A percentile compares a stretch with the other conserved stretches of the same genome.
Evolutionary conservation across 257 asterid genomes (phyloP).

Genomic region (Avicennia marina): DNA sequence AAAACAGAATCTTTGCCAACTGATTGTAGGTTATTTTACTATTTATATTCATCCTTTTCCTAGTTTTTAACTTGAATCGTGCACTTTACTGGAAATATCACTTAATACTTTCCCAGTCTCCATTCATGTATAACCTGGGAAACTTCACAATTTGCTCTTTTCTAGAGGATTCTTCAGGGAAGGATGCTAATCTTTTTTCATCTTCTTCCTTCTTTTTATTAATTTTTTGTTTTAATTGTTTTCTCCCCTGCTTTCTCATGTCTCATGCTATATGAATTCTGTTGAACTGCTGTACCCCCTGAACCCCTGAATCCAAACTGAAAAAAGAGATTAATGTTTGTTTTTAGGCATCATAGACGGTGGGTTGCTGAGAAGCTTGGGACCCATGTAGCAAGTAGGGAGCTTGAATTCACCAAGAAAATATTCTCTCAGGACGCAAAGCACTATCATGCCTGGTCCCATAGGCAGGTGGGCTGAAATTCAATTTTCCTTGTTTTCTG

Average conservation of each 20-base stretch:
- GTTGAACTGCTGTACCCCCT: not conserved
- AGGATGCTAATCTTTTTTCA: not conserved
- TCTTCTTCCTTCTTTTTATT: not conserved
- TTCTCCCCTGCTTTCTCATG: not conserved
- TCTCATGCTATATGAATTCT: not conserved
- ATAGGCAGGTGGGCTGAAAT: conserved; percentile 68
- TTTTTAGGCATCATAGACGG: conserved; percentile 89
- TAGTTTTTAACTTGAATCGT: not conserved
- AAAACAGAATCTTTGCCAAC: not conserved
- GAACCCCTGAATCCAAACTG: not conserved
- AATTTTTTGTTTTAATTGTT: not conserved
- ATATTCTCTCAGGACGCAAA: conserved; percentile 75
- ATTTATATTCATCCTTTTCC: no score
- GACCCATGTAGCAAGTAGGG: conserved; percentile 36
- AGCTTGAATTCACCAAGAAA: conserved; percentile 71
- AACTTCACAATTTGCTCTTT: not conserved
- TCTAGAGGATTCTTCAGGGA: not conserved
- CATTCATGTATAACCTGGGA: not conserved
- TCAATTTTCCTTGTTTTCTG: conserved; percentile 5
- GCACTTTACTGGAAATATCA: not conserved
- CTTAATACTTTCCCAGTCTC: not conserved
- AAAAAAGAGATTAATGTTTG: not conserved
- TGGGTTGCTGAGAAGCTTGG: conserved; percentile 97
- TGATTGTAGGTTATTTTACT: not conserved
- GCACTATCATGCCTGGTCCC: conserved; percentile 97